Conservation (phyloP, 192 early-diverging fungal genomes). For the Mortierella alpina region DNA sequence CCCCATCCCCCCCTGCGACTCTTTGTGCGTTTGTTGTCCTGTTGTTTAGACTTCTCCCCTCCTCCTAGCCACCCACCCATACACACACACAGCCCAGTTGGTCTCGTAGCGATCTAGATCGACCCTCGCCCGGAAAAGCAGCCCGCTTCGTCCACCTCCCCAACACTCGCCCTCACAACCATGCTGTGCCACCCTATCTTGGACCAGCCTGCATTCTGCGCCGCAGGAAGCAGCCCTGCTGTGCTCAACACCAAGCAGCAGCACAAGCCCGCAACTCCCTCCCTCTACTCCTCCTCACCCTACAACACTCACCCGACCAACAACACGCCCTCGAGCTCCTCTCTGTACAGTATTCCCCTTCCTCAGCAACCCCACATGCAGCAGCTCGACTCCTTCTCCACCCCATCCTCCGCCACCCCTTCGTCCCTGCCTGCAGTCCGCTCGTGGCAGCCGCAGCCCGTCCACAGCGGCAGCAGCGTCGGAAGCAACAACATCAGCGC, state of each 20-base stretch:
- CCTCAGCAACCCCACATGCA: constrained; percentile 33
- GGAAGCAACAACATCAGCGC: background rate
- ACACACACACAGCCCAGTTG: too few species aligned
- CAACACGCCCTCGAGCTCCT: constrained; percentile 4
- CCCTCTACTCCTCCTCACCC: background rate
- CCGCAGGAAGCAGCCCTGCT: constrained; percentile 9
- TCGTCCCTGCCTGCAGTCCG: constrained; percentile 28
- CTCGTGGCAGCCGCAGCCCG: constrained; percentile 27
- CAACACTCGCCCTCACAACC: background rate
- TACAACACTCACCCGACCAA: background rate
- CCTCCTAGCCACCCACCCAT: too few species aligned
- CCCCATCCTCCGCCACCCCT: constrained; percentile 44
- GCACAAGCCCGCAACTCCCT: background rate
- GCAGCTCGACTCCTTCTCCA: constrained; percentile 37
- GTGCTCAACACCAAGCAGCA: background rate
- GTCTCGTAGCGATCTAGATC: background rate
- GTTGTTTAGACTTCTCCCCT: too few species aligned
- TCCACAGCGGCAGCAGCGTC: constrained; percentile 11
- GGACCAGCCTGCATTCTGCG: constrained; percentile 15
- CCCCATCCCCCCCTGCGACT: background rate
- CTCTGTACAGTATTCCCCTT: constrained; percentile 44
- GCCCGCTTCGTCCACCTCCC: background rate
- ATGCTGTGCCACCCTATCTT: constrained; percentile 34
- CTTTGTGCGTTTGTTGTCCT: too few species aligned
- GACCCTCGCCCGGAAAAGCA: background rate